Conservation (phyloP, 805 yeast genomes). For the Metschnikowia gruessii region DNA sequence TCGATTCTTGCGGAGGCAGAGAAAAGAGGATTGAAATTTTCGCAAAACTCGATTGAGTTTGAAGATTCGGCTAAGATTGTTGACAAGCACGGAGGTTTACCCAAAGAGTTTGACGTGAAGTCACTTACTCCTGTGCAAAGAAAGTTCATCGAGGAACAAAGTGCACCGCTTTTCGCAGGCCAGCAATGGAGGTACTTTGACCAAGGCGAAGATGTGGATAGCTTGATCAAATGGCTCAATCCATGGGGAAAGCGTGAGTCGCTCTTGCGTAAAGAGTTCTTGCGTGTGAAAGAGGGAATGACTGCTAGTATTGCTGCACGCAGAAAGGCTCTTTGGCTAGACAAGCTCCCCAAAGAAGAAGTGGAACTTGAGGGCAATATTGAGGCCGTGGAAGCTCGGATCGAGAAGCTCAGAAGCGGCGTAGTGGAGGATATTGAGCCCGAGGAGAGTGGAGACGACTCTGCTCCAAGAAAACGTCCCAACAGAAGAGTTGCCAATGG, state of each 20-base stretch:
- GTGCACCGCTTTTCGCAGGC: slow-evolving; percentile 50
- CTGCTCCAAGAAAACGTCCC: slow-evolving; percentile 26
- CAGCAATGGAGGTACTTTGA: slow-evolving; percentile 74
- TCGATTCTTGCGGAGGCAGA: slow-evolving; percentile 28
- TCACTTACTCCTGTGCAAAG: slow-evolving; percentile 44
- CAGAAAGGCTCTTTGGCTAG: slow-evolving; percentile 49
- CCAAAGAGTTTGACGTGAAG: slow-evolving; percentile 16
- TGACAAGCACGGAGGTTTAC: slow-evolving; percentile 17
- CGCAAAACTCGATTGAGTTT: slow-evolving; percentile 17
- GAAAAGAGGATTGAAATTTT: slow-evolving; percentile 30
- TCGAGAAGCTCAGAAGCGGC: slow-evolving; percentile 6
- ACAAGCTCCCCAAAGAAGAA: slow-evolving; percentile 33
- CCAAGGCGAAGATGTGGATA: slow-evolving; percentile 51
- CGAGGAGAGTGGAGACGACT: slow-evolving; percentile 33
- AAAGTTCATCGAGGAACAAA: slow-evolving; percentile 65
- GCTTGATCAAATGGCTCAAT: slow-evolving; percentile 63
- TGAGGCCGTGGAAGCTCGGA: slow-evolving; percentile 10
- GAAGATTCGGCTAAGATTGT: slow-evolving; percentile 9
- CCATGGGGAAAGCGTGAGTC: slow-evolving; percentile 75
- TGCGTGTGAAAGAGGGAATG: slow-evolving; percentile 50
- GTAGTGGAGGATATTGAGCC: slow-evolving; percentile 14
- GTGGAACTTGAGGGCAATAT: slow-evolving; percentile 15
- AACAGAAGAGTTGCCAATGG: slow-evolving; percentile 31
- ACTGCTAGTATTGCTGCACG: slow-evolving; percentile 57
- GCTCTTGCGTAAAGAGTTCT: slow-evolving; percentile 59